Evolutionary conservation across 306 rosid species (phyloP).

Genomic region (Glycine latifolia): DNA sequence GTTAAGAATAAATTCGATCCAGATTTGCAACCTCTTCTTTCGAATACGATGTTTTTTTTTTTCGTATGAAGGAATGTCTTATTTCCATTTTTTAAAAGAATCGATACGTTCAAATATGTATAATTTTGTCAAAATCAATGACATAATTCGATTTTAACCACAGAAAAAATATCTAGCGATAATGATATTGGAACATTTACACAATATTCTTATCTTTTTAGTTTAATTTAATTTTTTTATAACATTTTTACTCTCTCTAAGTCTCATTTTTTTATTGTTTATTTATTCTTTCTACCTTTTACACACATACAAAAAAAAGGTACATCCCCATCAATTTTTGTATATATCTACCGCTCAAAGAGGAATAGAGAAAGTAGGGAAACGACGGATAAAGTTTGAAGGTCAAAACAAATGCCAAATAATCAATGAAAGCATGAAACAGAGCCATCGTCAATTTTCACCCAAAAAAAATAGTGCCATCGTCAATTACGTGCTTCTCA

Average conservation of each 20-base stretch:
- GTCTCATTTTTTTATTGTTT: not conserved
- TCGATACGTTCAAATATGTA: not conserved
- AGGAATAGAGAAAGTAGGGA: not conserved
- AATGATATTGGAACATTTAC: not conserved
- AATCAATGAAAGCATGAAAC: not conserved
- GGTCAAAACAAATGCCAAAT: not conserved
- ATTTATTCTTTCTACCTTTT: not conserved
- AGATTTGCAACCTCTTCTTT: too few relatives aligned
- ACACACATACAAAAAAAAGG: not conserved
- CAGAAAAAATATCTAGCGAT: not conserved
- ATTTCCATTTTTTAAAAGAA: too few relatives aligned
- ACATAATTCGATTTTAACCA: not conserved
- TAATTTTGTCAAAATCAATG: slow-evolving; percentile 12
- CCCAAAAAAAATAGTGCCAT: not conserved
- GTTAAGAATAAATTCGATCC: too few relatives aligned
- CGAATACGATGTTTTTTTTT: too few relatives aligned
- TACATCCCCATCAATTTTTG: not conserved
- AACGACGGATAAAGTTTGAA: not conserved
- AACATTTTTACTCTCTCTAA: too few relatives aligned
- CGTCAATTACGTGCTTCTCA: not conserved
- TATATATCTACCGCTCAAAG: not conserved
- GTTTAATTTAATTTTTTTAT: not conserved
- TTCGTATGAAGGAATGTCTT: too few relatives aligned
- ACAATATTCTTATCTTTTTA: not conserved
- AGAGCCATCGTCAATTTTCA: not conserved